Evolutionary conservation across 345 rosid genomes (phyloP), one percentile per base, ranked within the genome.

Genomic region (Bretschneidera sinensis): DNA sequence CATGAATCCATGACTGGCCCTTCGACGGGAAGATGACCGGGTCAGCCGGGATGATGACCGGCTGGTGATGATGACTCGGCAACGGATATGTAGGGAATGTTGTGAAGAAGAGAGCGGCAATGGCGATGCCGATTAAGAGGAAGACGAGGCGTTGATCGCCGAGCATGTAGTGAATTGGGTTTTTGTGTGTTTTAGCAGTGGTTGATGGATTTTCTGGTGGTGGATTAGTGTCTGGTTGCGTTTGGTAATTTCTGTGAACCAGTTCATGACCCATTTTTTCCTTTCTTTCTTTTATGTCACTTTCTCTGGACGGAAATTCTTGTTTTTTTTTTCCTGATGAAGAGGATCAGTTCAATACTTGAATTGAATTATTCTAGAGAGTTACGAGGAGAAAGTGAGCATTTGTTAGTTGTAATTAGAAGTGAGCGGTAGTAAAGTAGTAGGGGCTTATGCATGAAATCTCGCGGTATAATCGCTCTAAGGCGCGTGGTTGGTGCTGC

Each of bases 61-160:
- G 55, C 17, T 10, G 54, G 56, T 21, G 43, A 55, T 0, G 73
- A 25, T 24, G 59, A 31, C 0, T 71, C 18, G 61, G 70, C 6
- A 53, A 81, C 64, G 67, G 57, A 0, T 78, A 54, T 21, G 68
- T n/a, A 35, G 85, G 86, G 55, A 71, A 71, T 9, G 74, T 16
- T 53, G 67, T 78, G 87, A 89, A 89, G 39, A 82, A 78, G 60
- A 86, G 59, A 9, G 85, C 64, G 0, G 94, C 69, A 59, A 89
- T 76, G 72, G 74, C 72, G 71, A 86, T 72, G 57, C 96, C 94
- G 31, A 76, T 35, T 73, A 89, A 74, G 51, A 86, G 70, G 51
- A 73, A 89, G 33, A 81, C 18, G 21, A 79, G 77, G 3, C 88
- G 74, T 64, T 84, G 92, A 43, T 80, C 77, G 4, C 73, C 72